Evolutionary conservation across 805 yeast genomes (phyloP), one percentile per base, ranked within the genome.

Genomic region (Pichia cabralensis): DNA sequence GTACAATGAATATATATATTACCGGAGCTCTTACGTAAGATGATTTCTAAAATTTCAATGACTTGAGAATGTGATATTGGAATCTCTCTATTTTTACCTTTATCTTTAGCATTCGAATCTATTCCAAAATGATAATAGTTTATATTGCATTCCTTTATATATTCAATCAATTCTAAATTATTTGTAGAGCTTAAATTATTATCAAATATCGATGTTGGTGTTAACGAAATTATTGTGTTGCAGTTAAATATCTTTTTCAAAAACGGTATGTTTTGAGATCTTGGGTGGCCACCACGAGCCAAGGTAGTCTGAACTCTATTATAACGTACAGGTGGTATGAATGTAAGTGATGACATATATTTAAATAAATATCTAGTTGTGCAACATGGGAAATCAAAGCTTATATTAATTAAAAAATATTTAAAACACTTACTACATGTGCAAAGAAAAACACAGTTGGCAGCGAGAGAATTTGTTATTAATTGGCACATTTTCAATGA

Each of bases 241-340:
- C 92, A 64, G 26, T 69, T 60, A 22, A 88, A 64, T 22, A 84
- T 66, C n/a, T n/a, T n/a, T 42, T 67, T 62, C 8, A 92, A 60
- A 49, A 79, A 92, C 8, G 77, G 65, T 40, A 71, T 65, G 50
- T 85, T 88, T 36, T 77, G 67, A 30, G 75, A 74, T 34, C 92
- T 67, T 1, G 97, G 97, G 47, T 81, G 83, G 1, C 94, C 80
- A 0, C 97, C 97, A 30, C 97, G 60, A 48, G 76, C 81, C 4
- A 89, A 60, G 31, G 69, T 64, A 2, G 80, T 74, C 47, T 80
- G 83, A 3, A 88, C 73, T 12, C 74, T 64, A 32, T 76, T 74
- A 56, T 80, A 92, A 39, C 85, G 67, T 40, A 88, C 62, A 2
- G 98, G 97, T 0, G 95, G 84, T 0, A 76, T 77, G 22, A 53